Evolutionary conservation across 805 yeast genomes (phyloP).

Genomic region (Wickerhamomyces silvicola): DNA sequence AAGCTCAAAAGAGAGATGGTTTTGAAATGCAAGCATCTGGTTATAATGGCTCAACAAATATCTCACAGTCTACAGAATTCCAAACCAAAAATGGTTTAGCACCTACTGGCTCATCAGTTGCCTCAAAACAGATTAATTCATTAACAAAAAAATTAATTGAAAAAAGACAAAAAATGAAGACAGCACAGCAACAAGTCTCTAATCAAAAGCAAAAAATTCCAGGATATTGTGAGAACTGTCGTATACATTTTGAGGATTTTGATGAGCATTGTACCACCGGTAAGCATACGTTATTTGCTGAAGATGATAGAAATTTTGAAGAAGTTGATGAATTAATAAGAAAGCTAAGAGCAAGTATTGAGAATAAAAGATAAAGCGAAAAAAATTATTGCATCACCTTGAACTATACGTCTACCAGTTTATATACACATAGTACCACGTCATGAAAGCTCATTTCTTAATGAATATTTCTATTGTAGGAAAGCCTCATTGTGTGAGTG

Average conservation of each 20-base stretch:
- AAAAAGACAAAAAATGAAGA: constrained; percentile 13
- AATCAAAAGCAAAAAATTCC: constrained; percentile 29
- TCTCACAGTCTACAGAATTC: constrained; percentile 19
- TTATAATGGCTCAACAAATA: constrained; percentile 37
- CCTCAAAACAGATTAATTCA: constrained; percentile 44
- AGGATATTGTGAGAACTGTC: constrained; percentile 93
- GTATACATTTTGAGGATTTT: constrained; percentile 73
- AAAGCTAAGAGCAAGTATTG: constrained; percentile 21
- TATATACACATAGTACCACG: no score
- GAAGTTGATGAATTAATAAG: constrained; percentile 71
- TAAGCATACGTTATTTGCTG: constrained; percentile 75
- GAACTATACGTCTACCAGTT: background rate
- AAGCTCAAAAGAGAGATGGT: constrained; percentile 24
- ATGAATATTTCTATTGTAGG: no score
- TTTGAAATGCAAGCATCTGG: constrained; percentile 62
- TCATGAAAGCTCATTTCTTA: no score
- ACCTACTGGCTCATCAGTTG: constrained; percentile 51
- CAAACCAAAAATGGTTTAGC: constrained; percentile 51
- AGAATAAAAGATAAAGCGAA: constrained; percentile 11
- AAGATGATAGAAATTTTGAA: constrained; percentile 59
- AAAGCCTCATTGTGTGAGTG: no score
- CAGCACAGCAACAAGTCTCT: constrained; percentile 4
- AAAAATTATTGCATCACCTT: background rate
- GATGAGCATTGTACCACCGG: constrained; percentile 66
- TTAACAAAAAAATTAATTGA: constrained; percentile 37